Evolutionary conservation across 768 basidiomycete species (phyloP), one percentile per base, ranked within the genome.

Genomic region (Amylocystis lapponica): DNA sequence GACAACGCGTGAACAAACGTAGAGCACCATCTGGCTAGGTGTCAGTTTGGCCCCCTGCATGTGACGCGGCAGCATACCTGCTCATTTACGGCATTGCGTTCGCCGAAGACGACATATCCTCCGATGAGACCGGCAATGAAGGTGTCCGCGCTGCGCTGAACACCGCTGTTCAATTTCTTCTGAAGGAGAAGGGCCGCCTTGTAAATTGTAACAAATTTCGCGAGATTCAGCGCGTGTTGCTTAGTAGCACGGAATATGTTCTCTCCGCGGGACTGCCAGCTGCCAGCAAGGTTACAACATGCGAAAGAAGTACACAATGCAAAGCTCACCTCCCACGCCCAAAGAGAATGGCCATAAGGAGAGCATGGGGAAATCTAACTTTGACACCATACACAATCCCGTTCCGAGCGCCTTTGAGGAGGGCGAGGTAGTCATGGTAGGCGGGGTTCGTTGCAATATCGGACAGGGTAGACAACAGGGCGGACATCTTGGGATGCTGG

Each of bases 271-370:
- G 76, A 57, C 56, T 69, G 66, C 86, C 86, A 87, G 59, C 91
- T 95, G 17, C 10, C 37, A 19, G 21, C 12, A 10, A 22, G 17
- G 53, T 42, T 22, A 45, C 41, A 43, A 49, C 13, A 23, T 13
- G 38, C 35, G 36, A 37, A 10, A 26, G 32, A 17, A 11, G 22
- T 31, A 5, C 22, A 19, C n/a, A 5, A 19, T 20, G n/a, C 22
- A 26, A 22, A 31, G 29, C 90, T 63, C 54, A 96, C 91, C 87
- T 79, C 69, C 92, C 92, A 36, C 84, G 77, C 25, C 92, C 91
- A 57, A 97, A 98, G 31, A 98, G 70, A 47, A 96, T 77, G 19
- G 92, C 86, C 94, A 97, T 97, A 38, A 98, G 84, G 22, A 98
- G 69, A 1, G 95, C 95, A 75, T 98, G 95, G 29, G 95, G 95